Evolutionary conservation across 2,329 filamentous ascomycete species (phyloP).

Genomic region (Fusarium dimerum): DNA sequence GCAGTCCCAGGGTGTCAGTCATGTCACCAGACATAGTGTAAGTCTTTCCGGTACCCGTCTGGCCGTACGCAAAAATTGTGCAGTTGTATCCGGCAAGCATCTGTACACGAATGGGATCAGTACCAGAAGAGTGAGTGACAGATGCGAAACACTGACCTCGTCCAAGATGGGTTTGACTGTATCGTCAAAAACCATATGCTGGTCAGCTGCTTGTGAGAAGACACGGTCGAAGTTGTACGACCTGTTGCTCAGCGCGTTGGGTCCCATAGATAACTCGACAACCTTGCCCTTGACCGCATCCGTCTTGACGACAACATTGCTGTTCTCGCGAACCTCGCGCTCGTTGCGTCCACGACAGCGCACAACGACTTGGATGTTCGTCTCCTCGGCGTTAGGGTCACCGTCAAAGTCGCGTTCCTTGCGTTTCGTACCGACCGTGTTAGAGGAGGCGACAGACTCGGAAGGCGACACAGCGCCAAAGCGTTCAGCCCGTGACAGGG

Average conservation of each 20-base stretch:
- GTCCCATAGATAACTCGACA: slow-evolving; percentile 88
- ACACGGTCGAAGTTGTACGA: slow-evolving; percentile 97
- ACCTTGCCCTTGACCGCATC: slow-evolving; percentile 84
- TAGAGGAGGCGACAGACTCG: slow-evolving; percentile 62
- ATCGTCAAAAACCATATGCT: slow-evolving; percentile 92
- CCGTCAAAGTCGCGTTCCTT: slow-evolving; percentile 84
- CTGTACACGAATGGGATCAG: slow-evolving; percentile 45
- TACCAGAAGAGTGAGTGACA: neutral
- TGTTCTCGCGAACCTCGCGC: slow-evolving; percentile 91
- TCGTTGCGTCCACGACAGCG: slow-evolving; percentile 91
- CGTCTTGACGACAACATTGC: slow-evolving; percentile 84
- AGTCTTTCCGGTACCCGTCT: slow-evolving; percentile 97
- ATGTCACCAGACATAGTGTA: slow-evolving; percentile 99
- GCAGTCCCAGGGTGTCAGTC: slow-evolving; percentile 78
- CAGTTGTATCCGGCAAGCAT: slow-evolving; percentile 96
- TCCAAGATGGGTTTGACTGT: slow-evolving; percentile 91
- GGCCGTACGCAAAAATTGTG: slow-evolving; percentile 97
- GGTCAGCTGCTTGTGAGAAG: slow-evolving; percentile 92
- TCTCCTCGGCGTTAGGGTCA: slow-evolving; percentile 69
- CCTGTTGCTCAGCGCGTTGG: slow-evolving; percentile 91
- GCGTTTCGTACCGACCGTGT: slow-evolving; percentile 68
- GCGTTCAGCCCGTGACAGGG: slow-evolving; percentile 27
- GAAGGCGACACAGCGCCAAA: slow-evolving; percentile 65
- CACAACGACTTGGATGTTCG: slow-evolving; percentile 97
- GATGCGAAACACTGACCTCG: slow-evolving; percentile 61